These are phyloP conservation scores for Lactuca sativa DNA, from an alignment of 129 eudicot genomes.

Conservation along the genomic window DNA sequence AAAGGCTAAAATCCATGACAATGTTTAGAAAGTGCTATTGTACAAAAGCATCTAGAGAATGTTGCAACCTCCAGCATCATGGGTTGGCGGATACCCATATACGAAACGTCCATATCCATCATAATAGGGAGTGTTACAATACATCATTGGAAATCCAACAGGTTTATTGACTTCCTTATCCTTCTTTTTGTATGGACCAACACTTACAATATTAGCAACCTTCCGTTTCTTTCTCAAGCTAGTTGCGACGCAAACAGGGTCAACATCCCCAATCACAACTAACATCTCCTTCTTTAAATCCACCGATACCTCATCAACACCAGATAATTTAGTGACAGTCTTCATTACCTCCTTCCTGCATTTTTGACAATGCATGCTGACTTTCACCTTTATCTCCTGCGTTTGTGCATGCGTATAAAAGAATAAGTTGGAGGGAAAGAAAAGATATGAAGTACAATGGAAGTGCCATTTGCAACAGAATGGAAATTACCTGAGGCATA, in stretches of 20 bases:
- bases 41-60: not conserved
- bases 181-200: slow-evolving; percentile 21
- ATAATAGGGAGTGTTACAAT: slow-evolving; percentile 5
- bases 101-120: slow-evolving; percentile 1
- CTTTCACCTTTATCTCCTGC: too few species aligned
- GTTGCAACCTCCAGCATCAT: slow-evolving; percentile 18
- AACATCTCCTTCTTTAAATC: too few species aligned
- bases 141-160: not conserved
- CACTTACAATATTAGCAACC: slow-evolving; percentile 26
- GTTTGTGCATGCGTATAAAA: too few species aligned
- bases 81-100: slow-evolving; percentile 1
- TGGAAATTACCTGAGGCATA: slow-evolving; percentile 23
- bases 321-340: too few species aligned
- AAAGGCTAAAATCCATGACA: too few species aligned
- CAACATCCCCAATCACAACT: slow-evolving; percentile 33
- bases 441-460: not conserved
- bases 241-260: slow-evolving; percentile 30
- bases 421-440: not conserved
- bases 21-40: not conserved
- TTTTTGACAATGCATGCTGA: too few species aligned
- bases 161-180: not conserved
- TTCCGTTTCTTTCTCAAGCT: slow-evolving; percentile 32
- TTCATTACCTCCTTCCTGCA: too few species aligned
- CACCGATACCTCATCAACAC: too few species aligned
- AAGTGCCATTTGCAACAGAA: not conserved